Percentiles rank a stretch among this genome's conserved stretches.
Evolutionary conservation across 2,329 filamentous ascomycete species (phyloP).

Genomic region (Fusarium chaquense): DNA sequence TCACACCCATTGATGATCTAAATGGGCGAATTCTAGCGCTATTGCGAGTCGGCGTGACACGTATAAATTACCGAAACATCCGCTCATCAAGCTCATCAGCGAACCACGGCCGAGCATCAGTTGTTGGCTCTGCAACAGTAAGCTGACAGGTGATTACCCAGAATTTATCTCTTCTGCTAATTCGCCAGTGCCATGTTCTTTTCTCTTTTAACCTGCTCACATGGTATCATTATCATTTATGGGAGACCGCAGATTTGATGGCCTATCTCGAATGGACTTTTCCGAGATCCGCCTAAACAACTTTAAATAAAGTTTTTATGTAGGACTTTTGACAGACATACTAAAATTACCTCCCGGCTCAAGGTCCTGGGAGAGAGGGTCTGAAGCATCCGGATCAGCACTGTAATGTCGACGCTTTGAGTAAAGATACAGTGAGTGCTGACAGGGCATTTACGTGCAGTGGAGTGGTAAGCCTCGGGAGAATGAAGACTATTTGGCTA

Average conservation of each 20-base stretch:
- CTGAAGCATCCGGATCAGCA: neutral
- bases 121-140: neutral
- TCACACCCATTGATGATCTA: neutral
- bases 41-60: neutral
- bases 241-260: neutral
- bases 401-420: neutral
- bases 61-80: neutral
- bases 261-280: neutral
- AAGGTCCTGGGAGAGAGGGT: too few species aligned
- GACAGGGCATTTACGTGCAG: neutral
- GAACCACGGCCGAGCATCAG: neutral
- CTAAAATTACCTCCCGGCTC: neutral
- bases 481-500: neutral
- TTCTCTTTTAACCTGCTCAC: neutral
- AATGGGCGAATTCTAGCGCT: neutral
- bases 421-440: neutral
- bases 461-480: neutral
- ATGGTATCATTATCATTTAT: neutral
- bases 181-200: neutral
- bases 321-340: neutral
- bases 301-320: neutral
- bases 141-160: slow-evolving; percentile 8
- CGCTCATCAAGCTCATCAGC: neutral
- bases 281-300: neutral
- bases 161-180: neutral